phyloP scores from a whole-genome alignment of 768 basidiomycete genomes.

The Leucosporidium creatinivorum region DNA sequence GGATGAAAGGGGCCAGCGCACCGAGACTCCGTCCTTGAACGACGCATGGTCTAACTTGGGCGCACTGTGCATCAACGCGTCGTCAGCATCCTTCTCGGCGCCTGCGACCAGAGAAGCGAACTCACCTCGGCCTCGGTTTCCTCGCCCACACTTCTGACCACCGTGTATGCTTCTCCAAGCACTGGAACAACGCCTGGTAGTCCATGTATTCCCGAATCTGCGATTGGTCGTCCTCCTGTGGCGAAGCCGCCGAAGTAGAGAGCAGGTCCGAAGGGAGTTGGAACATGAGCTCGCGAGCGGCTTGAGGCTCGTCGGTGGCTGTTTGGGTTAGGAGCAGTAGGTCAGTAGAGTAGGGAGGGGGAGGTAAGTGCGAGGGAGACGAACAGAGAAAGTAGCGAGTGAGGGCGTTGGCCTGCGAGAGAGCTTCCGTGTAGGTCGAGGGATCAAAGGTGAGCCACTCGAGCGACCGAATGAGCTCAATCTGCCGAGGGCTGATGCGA shows the following conservation, averaged over 20 bases:
- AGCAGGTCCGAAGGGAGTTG: constrained; percentile 22
- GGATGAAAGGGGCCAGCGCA: constrained; percentile 4
- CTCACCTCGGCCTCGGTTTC: constrained; percentile 3
- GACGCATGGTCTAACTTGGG: constrained; percentile 12
- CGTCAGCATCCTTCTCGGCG: not conserved
- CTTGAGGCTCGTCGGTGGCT: constrained; percentile 16
- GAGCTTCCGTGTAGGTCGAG: constrained; percentile 64
- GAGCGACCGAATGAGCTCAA: constrained; percentile 68
- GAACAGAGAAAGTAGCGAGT: constrained; percentile 81
- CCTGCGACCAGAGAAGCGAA: not conserved
- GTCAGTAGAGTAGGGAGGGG: not conserved
- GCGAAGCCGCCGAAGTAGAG: constrained; percentile 2
- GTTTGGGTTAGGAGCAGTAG: not conserved
- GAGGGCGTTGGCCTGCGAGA: constrained; percentile 81
- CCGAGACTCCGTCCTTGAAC: constrained; percentile 14
- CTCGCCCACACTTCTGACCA: constrained; percentile 33
- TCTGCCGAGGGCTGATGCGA: constrained; percentile 32
- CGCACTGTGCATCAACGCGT: too few relatives aligned
- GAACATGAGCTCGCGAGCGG: constrained; percentile 19
- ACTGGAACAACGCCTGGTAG: constrained; percentile 68
- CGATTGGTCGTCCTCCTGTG: not conserved
- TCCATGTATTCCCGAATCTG: constrained; percentile 54
- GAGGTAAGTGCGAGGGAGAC: constrained; percentile 33
- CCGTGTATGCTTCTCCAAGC: constrained; percentile 48
- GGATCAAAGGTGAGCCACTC: constrained; percentile 85